These are phyloP conservation scores for Taiozyma onychis DNA, from an alignment of 1,139 yeast genomes.

Conservation along the genomic window DNA sequence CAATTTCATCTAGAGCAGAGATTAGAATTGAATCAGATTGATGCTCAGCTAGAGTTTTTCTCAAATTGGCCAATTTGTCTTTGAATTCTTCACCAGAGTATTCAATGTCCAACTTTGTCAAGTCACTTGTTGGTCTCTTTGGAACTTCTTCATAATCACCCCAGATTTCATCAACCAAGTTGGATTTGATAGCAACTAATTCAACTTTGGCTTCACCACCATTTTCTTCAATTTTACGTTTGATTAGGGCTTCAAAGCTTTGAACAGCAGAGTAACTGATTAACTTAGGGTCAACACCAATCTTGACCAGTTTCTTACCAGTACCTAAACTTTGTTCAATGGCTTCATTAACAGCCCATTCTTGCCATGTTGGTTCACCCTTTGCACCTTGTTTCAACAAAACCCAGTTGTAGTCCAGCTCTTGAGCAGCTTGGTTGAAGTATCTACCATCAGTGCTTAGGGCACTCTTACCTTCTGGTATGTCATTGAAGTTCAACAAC, in stretches of 20 bases:
- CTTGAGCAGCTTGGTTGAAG: conserved; percentile 83
- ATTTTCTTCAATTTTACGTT: conserved; percentile 22
- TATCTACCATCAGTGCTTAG: conserved; percentile 94
- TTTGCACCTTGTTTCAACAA: conserved; percentile 75
- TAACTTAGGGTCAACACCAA: conserved; percentile 60
- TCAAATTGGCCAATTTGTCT: conserved; percentile 32
- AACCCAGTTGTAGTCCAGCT: conserved; percentile 85
- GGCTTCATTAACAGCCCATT: conserved; percentile 71
- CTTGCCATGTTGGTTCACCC: conserved; percentile 80
- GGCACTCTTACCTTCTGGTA: conserved; percentile 51
- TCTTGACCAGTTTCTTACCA: conserved; percentile 29
- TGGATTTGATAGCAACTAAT: conserved; percentile 58
- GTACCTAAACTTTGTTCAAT: conserved; percentile 43
- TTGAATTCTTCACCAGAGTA: conserved; percentile 44
- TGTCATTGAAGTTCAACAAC: conserved; percentile 36
- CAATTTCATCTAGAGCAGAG: conserved; percentile 79
- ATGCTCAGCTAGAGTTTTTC: conserved; percentile 29
- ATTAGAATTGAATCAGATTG: conserved; percentile 23
- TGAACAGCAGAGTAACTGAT: conserved; percentile 45
- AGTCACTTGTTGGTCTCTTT: conserved; percentile 34
- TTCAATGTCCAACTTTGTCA: conserved; percentile 39
- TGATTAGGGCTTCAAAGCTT: conserved; percentile 31
- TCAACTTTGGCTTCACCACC: conserved; percentile 41
- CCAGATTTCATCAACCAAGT: conserved; percentile 81
- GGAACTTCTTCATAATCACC: conserved; percentile 44